Conservation (phyloP, 179 eudicot species). For the Nepenthes alata region DNA sequence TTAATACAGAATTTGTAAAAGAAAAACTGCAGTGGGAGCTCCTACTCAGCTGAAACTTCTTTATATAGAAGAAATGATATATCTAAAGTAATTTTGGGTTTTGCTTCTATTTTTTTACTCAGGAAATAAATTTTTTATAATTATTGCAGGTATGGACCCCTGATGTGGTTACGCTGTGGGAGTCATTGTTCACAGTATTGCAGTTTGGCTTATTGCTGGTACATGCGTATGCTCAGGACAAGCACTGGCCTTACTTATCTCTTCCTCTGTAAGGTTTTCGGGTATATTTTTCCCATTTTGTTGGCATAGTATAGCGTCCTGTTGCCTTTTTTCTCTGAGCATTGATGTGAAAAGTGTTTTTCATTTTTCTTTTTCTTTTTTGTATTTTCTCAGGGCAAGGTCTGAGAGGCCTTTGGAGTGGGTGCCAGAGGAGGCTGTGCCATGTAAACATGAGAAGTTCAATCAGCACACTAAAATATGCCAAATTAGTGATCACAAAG, state of each 20-base stretch:
- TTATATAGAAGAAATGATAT: too few species aligned
- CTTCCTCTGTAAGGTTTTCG: conserved; percentile 62
- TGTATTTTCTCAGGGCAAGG: conserved; percentile 29
- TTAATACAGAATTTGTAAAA: too few species aligned
- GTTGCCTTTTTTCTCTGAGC: not conserved
- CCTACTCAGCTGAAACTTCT: too few species aligned
- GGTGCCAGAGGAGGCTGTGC: conserved; percentile 53
- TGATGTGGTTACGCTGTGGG: conserved; percentile 63
- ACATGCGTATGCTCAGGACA: conserved; percentile 89
- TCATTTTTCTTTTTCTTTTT: not conserved
- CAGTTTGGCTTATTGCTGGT: conserved; percentile 64
- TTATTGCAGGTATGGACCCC: conserved; percentile 82
- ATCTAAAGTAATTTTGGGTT: too few species aligned
- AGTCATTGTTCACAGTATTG: conserved; percentile 66
- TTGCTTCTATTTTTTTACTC: not conserved
- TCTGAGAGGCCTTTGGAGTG: conserved; percentile 68
- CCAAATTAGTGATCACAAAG: conserved; percentile 24
- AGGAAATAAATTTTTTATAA: not conserved
- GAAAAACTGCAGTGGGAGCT: too few species aligned
- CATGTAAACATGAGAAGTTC: conserved; percentile 8
- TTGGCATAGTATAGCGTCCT: not conserved
- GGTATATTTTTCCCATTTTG: not conserved
- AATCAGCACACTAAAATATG: conserved; percentile 18
- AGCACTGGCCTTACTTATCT: conserved; percentile 73
- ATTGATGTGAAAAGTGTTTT: not conserved